phyloP scores from a whole-genome alignment of 2,329 filamentous ascomycete species.

The Clarireedia hainanense region DNA sequence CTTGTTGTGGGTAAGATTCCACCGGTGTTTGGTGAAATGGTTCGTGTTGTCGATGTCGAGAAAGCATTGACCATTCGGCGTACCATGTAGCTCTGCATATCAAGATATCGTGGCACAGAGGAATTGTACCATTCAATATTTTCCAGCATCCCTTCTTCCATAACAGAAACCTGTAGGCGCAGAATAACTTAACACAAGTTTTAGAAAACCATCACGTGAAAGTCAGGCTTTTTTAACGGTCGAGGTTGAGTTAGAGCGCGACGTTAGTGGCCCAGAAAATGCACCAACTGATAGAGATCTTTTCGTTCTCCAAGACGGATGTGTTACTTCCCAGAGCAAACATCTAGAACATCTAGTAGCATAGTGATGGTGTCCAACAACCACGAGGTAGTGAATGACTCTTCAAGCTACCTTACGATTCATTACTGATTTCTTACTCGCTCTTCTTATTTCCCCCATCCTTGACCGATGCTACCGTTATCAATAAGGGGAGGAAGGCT shows the following conservation, averaged over 20 bases:
- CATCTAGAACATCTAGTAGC: no score
- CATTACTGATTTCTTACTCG: no score
- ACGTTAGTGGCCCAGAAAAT: not conserved
- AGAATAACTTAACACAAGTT: not conserved
- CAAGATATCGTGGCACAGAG: not conserved
- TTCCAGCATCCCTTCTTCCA: not conserved
- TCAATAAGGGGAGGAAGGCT: not conserved
- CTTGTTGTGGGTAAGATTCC: not conserved
- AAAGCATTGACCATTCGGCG: not conserved
- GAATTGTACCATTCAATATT: not conserved
- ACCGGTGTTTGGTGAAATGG: not conserved
- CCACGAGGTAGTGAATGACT: no score
- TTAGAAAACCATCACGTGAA: not conserved
- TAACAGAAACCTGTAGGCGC: not conserved
- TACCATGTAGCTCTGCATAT: not conserved
- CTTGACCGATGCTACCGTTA: not conserved
- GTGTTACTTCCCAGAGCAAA: no score
- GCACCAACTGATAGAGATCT: no score
- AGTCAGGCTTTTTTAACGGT: not conserved
- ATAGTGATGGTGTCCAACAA: no score
- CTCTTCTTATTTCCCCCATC: no score
- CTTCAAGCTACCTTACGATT: no score
- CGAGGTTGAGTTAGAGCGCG: not conserved
- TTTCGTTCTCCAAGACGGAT: no score
- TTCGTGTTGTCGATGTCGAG: not conserved